Evolutionary conservation across 2,329 filamentous ascomycete species (phyloP).

Genomic region (Metarhizium rileyi): DNA sequence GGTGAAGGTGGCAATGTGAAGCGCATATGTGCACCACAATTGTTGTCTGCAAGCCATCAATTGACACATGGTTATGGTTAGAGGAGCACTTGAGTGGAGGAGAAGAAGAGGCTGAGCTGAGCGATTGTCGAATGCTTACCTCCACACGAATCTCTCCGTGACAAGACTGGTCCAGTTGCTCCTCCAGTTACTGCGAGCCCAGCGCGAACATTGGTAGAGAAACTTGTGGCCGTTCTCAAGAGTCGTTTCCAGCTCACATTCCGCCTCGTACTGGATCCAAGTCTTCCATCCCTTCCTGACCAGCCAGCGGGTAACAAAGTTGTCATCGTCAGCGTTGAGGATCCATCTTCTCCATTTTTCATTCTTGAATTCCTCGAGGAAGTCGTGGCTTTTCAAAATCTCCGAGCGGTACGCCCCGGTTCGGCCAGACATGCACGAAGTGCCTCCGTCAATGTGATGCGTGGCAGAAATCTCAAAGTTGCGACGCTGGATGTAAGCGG

Average conservation of each 20-base stretch:
- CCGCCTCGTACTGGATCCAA: constrained; percentile 85
- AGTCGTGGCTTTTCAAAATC: constrained; percentile 77
- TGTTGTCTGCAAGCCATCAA: constrained; percentile 63
- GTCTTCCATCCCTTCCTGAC: constrained; percentile 89
- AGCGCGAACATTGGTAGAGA: constrained; percentile 84
- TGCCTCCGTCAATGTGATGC: constrained; percentile 86
- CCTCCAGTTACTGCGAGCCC: constrained; percentile 96
- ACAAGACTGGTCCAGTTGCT: constrained; percentile 90
- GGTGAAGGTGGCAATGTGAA: constrained; percentile 86
- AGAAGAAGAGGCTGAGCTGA: neutral
- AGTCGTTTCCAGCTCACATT: constrained; percentile 87
- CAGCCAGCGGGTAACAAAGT: constrained; percentile 95
- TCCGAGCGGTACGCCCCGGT: constrained; percentile 86
- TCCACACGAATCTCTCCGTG: constrained; percentile 74
- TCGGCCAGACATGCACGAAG: constrained; percentile 93
- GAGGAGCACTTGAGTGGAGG: too few relatives aligned
- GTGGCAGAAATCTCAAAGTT: constrained; percentile 97
- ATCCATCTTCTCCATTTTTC: constrained; percentile 85
- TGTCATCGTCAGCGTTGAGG: constrained; percentile 94
- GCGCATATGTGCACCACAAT: constrained; percentile 85
- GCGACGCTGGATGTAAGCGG: constrained; percentile 82
- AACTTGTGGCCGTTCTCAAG: constrained; percentile 84
- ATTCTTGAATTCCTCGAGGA: constrained; percentile 81
- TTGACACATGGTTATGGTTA: neutral
- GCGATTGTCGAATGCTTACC: constrained; percentile 48